phyloP scores from a whole-genome alignment of 176 grass and related monocot species.

The Hyparrhenia diplandra region DNA sequence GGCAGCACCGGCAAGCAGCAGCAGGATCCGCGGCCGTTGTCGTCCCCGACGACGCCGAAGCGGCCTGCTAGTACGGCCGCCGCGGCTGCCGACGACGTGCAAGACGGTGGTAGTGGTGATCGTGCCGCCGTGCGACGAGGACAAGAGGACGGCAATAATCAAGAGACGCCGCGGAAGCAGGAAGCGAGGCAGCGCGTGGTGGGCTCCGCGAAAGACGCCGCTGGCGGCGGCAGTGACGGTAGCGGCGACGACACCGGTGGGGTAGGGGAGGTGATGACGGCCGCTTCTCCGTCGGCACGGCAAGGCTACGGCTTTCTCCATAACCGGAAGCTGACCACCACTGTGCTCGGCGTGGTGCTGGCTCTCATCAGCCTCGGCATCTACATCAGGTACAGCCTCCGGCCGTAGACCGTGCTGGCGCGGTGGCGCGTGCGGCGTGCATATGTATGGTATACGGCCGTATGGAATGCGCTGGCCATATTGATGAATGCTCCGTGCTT shows the following conservation, averaged over 20 bases:
- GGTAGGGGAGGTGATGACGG: not conserved
- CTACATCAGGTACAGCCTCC: slow-evolving; percentile 32
- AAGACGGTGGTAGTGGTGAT: not conserved
- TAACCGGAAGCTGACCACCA: slow-evolving; percentile 5
- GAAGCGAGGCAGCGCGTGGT: not conserved
- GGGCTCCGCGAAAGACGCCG: not conserved
- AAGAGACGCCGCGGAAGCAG: slow-evolving; percentile 4
- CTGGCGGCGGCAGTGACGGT: not conserved
- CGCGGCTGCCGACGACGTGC: not conserved
- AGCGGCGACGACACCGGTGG: not conserved
- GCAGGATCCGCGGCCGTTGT: not conserved
- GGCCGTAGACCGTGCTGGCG: not conserved
- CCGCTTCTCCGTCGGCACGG: not conserved
- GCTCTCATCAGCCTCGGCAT: slow-evolving; percentile 31
- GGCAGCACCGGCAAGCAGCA: not conserved
- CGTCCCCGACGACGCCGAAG: not conserved
- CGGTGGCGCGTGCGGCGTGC: too few species aligned
- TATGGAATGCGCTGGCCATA: too few species aligned
- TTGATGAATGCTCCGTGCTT: too few species aligned
- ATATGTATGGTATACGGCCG: too few species aligned
- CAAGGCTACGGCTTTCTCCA: not conserved
- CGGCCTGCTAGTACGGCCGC: not conserved
- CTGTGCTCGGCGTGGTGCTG: slow-evolving; percentile 27
- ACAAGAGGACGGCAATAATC: not conserved
- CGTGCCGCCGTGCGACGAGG: not conserved